These are phyloP conservation scores for Tarenaya hassleriana DNA, from an alignment of 345 rosid species.

Conservation along the genomic window DNA sequence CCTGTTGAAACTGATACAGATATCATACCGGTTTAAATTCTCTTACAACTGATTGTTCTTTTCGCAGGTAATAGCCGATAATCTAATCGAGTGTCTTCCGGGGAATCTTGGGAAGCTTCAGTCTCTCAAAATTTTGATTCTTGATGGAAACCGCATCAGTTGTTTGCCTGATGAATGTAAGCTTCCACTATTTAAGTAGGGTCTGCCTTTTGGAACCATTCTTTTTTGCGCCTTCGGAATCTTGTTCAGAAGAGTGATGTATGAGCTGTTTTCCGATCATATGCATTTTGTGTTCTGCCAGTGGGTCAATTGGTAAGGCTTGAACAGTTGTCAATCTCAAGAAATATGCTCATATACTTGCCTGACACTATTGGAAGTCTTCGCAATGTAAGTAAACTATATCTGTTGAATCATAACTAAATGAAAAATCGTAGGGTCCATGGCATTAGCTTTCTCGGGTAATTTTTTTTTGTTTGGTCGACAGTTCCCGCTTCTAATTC, in stretches of 20 bases:
- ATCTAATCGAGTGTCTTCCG: conserved; percentile 64
- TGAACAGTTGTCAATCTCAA: conserved; percentile 70
- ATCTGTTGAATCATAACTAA: conserved; percentile 13
- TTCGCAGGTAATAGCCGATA: conserved; percentile 65
- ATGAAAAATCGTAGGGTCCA: background rate
- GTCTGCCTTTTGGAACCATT: background rate
- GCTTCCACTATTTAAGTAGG: conserved; percentile 33
- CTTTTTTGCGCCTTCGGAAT: background rate
- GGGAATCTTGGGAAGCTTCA: conserved; percentile 83
- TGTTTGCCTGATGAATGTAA: conserved; percentile 96
- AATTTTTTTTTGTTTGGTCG: background rate
- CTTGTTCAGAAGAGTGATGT: background rate
- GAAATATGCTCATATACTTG: conserved; percentile 59
- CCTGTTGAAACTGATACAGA: too few relatives aligned
- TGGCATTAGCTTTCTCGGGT: background rate
- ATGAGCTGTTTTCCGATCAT: background rate
- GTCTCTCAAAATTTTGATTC: conserved; percentile 71
- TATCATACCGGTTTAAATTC: background rate
- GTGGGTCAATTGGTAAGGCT: conserved; percentile 97
- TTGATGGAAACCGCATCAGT: conserved; percentile 69
- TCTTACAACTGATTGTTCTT: background rate
- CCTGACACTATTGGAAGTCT: conserved; percentile 94
- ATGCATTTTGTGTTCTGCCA: conserved; percentile 20
- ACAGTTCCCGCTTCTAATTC: background rate
- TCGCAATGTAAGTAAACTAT: conserved; percentile 64